Evolutionary conservation across 177 flowering plant species (phyloP), one percentile per base, ranked within the genome.

Genomic region (Vitis hybrid): DNA sequence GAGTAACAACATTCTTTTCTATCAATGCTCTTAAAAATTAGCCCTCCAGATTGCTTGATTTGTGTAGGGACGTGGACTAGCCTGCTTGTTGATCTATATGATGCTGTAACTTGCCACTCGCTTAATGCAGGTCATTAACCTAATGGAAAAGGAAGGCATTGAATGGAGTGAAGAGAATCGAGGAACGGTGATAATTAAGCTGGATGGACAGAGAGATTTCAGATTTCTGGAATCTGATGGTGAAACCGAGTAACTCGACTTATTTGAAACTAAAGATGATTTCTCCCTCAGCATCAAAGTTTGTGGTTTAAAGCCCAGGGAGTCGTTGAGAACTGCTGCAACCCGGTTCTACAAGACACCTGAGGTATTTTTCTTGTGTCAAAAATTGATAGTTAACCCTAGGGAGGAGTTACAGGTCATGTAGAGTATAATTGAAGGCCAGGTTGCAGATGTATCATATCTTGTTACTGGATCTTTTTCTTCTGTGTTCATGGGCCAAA

Each of bases 141-240:
- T 94, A 61, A 7, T 88, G 64, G 70, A 89, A 70, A 84, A 80
- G 70, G 97, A 90, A 81, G 82, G 84, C 6, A 82, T 91, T 51
- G 56, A 74, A 68, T 92, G 93, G 90, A 81, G 67, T 10, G 98
- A 94, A 74, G 94, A 88, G 80, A 94, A 92, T 78, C 80, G 71
- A 30, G 98, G 97, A 66, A 81, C 86, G 1, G 71, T 94, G 62
- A 76, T 91, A 10, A 71, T 94, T 67, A 89, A 75, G 67, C 82
- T 94, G 26, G 78, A 80, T 63, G 91, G 88, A 6, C 83, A 52
- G 55, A 86, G 80, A 70, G 82, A 88, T 58, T 89, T 81, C 55
- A 85, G 81, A 80, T 94, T 94, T 74, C 26, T 87, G 57, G 91
- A 92, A 32, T 74, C 84, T 2, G 91, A 78, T 1, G 77, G 79